Conservation (phyloP, 2,329 filamentous ascomycete species). For the Penicillium sp. region DNA sequence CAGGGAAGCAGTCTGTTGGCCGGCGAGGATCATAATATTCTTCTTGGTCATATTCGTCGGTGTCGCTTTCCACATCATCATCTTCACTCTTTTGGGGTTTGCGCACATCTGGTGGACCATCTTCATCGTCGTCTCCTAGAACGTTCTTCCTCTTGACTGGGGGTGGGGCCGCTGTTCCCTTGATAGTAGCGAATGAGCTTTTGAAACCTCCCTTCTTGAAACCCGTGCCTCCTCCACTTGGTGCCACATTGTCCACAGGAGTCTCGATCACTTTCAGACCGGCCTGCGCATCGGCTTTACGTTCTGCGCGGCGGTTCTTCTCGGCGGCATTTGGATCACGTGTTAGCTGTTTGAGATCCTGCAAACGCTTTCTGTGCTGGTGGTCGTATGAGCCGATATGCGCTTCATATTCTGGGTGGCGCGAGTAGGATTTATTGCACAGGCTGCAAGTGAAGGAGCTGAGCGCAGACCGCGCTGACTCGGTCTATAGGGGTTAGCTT, state of each 20-base stretch:
- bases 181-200: constrained; percentile 65
- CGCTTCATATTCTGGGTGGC: constrained; percentile 94
- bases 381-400: constrained; percentile 95
- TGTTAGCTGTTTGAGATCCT: constrained; percentile 49
- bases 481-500: constrained; percentile 43
- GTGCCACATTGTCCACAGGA: constrained; percentile 23
- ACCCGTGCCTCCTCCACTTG: constrained; percentile 28
- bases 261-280: constrained; percentile 41
- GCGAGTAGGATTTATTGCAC: constrained; percentile 90
- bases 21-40: constrained; percentile 54
- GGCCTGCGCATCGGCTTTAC: constrained; percentile 45
- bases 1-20: constrained; percentile 51
- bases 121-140: constrained; percentile 43
- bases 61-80: constrained; percentile 67
- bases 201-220: constrained; percentile 86
- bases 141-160: constrained; percentile 46
- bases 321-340: constrained; percentile 46
- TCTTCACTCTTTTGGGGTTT: constrained; percentile 5
- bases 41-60: constrained; percentile 60
- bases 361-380: constrained; percentile 74
- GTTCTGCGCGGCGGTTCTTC: constrained; percentile 44
- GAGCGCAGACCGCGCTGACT: constrained; percentile 70
- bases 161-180: constrained; percentile 31
- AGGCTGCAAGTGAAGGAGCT: constrained; percentile 81
- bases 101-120: constrained; percentile 16